Evolutionary conservation across 2,329 filamentous ascomycete genomes (phyloP), one percentile per base, ranked within the genome.

Genomic region (Penicillium sp.): DNA sequence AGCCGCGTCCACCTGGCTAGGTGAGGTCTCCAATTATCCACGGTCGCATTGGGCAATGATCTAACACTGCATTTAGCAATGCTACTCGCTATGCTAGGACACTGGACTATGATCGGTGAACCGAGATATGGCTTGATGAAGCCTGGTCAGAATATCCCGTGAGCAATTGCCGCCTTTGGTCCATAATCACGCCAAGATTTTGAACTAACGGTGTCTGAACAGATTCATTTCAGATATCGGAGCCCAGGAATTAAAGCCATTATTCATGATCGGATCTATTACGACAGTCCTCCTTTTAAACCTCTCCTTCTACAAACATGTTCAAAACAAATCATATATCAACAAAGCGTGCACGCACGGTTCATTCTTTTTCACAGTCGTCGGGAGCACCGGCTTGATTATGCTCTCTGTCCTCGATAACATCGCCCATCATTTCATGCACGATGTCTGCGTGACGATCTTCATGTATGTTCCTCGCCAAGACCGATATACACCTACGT

Each of bases 171-270:
- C 43, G 38, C 9, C 12, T 13, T 37, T 15, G 38, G 41, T 19
- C 25, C 31, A 43, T 17, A 45, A 19, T 17, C 10, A 33, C 33
- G 15, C 40, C 35, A 50, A 29, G 41, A 31, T 43, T 17, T 19
- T 19, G 8, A 35, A 33, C 48, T 54, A 31, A 57, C 37, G 37
- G 21, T 6, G n/a, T n/a, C 29, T 3, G 13, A 38, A 25, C 9
- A 64, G 62, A 25, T 64, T 61, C 54, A 64, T 64, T 49, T 64
- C 62, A 15, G 62, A 64, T 49, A 58, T 64, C 29, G 62, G 57
- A 50, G 60, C 62, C 2, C 55, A 55, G 48, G 58, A 64, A 47
- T 19, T 62, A 9, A 62, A 62, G 49, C 62, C 62, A 2, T 23
- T 64, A 8, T 64, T 64, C 38, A 57, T 64, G 53, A 54, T 45